Evolutionary conservation across 192 early-diverging fungal genomes (phyloP).

Genomic region (Coemansia sp.): DNA sequence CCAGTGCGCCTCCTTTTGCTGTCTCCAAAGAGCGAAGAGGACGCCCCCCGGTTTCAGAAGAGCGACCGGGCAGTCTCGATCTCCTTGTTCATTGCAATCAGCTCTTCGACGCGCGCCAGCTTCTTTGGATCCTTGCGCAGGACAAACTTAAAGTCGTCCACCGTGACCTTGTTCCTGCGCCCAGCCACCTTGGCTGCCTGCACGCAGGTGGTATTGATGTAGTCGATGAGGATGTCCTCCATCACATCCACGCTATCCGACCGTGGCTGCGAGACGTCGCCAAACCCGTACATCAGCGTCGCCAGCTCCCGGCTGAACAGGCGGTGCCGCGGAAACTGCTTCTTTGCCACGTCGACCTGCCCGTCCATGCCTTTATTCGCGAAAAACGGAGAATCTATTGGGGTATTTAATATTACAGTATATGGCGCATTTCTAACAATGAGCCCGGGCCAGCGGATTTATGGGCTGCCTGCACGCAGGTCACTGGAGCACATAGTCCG

Average conservation of each 20-base stretch:
- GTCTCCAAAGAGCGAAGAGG: not conserved
- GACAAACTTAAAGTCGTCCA: slow-evolving; percentile 46
- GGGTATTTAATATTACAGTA: too few relatives aligned
- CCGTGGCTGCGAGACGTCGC: slow-evolving; percentile 22
- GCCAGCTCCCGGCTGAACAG: slow-evolving; percentile 41
- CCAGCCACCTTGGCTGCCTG: slow-evolving; percentile 35
- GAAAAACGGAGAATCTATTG: too few relatives aligned
- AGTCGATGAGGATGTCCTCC: slow-evolving; percentile 47
- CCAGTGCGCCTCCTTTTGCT: too few relatives aligned
- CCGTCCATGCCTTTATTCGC: slow-evolving; percentile 35
- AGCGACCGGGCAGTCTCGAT: slow-evolving; percentile 34
- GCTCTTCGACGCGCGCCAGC: slow-evolving; percentile 43
- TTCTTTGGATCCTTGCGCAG: slow-evolving; percentile 49
- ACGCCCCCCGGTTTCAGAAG: too few relatives aligned
- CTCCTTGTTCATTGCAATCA: slow-evolving; percentile 47
- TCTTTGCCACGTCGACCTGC: slow-evolving; percentile 34
- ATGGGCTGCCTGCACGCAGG: too few relatives aligned
- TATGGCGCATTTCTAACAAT: too few relatives aligned
- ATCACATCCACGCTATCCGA: slow-evolving; percentile 42
- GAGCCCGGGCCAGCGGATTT: too few relatives aligned
- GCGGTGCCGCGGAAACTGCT: slow-evolving; percentile 41
- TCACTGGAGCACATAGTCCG: slow-evolving; percentile 1
- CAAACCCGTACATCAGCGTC: slow-evolving; percentile 44
- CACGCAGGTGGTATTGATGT: slow-evolving; percentile 36
- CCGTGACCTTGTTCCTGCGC: slow-evolving; percentile 16